These are phyloP conservation scores for Beverwykella pulmonaria DNA, from an alignment of 495 filamentous ascomycete species.

Conservation along the genomic window DNA sequence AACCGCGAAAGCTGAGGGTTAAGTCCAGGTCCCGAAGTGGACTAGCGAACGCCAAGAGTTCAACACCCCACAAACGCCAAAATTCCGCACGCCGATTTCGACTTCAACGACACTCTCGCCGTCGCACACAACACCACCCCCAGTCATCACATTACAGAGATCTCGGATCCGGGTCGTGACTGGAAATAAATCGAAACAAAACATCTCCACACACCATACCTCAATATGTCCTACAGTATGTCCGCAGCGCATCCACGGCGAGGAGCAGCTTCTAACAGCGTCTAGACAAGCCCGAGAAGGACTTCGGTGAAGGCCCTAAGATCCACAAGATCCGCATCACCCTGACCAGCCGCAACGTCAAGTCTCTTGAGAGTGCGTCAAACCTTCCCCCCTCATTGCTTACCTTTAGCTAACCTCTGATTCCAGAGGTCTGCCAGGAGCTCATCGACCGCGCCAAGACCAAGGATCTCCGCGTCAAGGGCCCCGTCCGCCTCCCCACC, in stretches of 20 bases:
- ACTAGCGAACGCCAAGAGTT: conserved; percentile 45
- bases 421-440: conserved; percentile 81
- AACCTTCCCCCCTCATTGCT: neutral
- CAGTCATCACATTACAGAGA: conserved; percentile 51
- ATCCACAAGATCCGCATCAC: conserved; percentile 99
- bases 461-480: conserved; percentile 98
- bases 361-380: conserved; percentile 73
- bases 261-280: neutral
- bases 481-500: conserved; percentile 97
- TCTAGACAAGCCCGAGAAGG: conserved; percentile 86
- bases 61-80: conserved; percentile 28
- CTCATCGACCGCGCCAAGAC: conserved; percentile 97
- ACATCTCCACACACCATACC: neutral
- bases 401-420: neutral
- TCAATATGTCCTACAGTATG: conserved; percentile 39
- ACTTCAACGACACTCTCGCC: conserved; percentile 42
- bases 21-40: conserved; percentile 43
- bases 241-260: neutral
- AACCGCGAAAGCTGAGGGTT: neutral
- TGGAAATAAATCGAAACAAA: conserved; percentile 42
- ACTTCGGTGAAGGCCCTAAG: conserved; percentile 88
- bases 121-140: conserved; percentile 36
- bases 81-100: conserved; percentile 7
- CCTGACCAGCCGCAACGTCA: conserved; percentile 83
- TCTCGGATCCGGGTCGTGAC: conserved; percentile 64